Conservation (phyloP, 192 early-diverging fungal genomes). For the Coemansia sp. region DNA sequence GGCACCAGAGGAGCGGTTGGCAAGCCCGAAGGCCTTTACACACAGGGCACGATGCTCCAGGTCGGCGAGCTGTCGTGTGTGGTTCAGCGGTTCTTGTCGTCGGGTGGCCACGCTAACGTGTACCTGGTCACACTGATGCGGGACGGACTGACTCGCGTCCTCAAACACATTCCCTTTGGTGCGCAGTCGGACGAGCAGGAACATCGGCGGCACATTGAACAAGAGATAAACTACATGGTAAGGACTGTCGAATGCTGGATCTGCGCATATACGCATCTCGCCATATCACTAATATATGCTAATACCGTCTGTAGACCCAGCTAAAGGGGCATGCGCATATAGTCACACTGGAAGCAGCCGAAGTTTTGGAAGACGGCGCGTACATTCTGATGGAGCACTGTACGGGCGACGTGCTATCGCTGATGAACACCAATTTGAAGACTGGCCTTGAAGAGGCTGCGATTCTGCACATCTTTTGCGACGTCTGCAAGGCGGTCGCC, state of each 20-base stretch:
- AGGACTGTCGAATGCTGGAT: not conserved
- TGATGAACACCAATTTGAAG: slow-evolving; percentile 80
- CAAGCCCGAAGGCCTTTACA: slow-evolving; percentile 20
- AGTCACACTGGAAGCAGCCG: slow-evolving; percentile 74
- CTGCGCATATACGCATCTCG: not conserved
- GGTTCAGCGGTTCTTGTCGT: slow-evolving; percentile 42
- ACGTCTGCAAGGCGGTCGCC: slow-evolving; percentile 84
- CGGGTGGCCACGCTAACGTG: slow-evolving; percentile 86
- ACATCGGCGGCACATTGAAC: slow-evolving; percentile 60
- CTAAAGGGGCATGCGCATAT: slow-evolving; percentile 79
- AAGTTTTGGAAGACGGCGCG: slow-evolving; percentile 63
- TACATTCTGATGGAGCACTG: slow-evolving; percentile 95
- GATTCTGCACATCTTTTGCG: slow-evolving; percentile 84
- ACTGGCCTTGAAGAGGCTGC: slow-evolving; percentile 76
- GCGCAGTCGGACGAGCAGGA: slow-evolving; percentile 66
- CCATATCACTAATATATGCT: not conserved
- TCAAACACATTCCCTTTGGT: slow-evolving; percentile 68
- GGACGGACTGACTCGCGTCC: slow-evolving; percentile 61
- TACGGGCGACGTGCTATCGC: slow-evolving; percentile 66
- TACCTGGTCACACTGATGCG: slow-evolving; percentile 70
- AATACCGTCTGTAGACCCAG: slow-evolving; percentile 51
- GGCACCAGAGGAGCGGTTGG: not conserved
- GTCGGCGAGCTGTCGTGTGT: slow-evolving; percentile 41
- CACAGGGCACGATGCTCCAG: slow-evolving; percentile 45
- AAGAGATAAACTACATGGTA: slow-evolving; percentile 78